These are phyloP conservation scores for Saccharomyces paradoxus DNA, from an alignment of 805 yeast genomes.

Conservation along the genomic window DNA sequence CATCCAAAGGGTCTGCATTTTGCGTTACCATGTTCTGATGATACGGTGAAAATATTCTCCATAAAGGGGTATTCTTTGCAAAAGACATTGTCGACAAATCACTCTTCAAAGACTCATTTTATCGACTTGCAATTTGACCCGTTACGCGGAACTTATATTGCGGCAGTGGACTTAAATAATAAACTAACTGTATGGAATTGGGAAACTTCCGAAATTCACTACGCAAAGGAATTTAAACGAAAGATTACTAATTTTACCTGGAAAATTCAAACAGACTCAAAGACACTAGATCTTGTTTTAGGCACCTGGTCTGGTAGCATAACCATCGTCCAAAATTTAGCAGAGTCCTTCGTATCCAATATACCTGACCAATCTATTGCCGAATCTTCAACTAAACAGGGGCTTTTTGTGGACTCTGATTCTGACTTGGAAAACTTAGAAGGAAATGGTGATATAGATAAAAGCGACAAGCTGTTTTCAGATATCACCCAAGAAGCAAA, in stretches of 20 bases:
- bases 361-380: not conserved
- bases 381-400: conserved; percentile 4
- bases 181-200: conserved; percentile 51
- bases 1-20: conserved; percentile 59
- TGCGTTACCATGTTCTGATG: conserved; percentile 53
- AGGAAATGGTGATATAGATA: conserved; percentile 26
- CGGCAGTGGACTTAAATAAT: conserved; percentile 48
- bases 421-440: conserved; percentile 18
- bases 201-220: conserved; percentile 28
- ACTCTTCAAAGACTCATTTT: conserved; percentile 23
- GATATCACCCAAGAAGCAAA: conserved; percentile 8
- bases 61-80: conserved; percentile 21
- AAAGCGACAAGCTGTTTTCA: conserved; percentile 7
- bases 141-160: conserved; percentile 46
- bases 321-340: conserved; percentile 25
- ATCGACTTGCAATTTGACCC: conserved; percentile 56
- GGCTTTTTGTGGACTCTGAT: conserved; percentile 30
- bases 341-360: conserved; percentile 8
- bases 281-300: conserved; percentile 22
- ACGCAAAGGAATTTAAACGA: conserved; percentile 25
- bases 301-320: conserved; percentile 38
- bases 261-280: conserved; percentile 21
- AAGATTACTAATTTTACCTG: conserved; percentile 31
- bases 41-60: conserved; percentile 38
- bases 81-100: conserved; percentile 17